These are phyloP conservation scores for Saturnispora ahearnii DNA, from an alignment of 805 yeast species.

Conservation along the genomic window DNA sequence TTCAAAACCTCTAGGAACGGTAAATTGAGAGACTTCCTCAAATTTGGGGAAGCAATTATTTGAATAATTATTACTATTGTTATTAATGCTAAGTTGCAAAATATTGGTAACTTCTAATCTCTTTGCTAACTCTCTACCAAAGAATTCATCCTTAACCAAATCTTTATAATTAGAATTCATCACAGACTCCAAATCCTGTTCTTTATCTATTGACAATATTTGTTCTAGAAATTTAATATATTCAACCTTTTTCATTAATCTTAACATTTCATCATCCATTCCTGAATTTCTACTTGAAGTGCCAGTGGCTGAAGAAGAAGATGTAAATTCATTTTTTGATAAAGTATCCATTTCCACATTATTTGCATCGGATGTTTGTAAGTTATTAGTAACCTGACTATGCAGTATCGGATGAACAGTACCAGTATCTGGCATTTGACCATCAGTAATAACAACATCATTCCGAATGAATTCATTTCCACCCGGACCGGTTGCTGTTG, in stretches of 20 bases:
- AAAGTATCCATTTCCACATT: constrained; percentile 23
- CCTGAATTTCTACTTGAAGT: background rate
- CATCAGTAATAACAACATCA: background rate
- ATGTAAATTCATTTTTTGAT: constrained; percentile 14
- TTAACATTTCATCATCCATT: constrained; percentile 20
- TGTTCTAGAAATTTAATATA: constrained; percentile 23
- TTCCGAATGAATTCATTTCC: background rate
- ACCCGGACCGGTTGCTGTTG: background rate
- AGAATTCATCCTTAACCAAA: constrained; percentile 19
- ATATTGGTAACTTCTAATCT: constrained; percentile 25
- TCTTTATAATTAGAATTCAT: constrained; percentile 17
- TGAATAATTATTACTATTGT: constrained; percentile 5
- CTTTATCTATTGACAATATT: constrained; percentile 20
- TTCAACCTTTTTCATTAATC: constrained; percentile 20
- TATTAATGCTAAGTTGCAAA: constrained; percentile 14
- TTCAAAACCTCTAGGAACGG: constrained; percentile 43
- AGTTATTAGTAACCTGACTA: background rate
- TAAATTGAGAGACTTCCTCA: constrained; percentile 20
- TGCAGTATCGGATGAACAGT: background rate
- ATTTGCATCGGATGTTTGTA: constrained; percentile 19
- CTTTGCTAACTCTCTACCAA: constrained; percentile 21
- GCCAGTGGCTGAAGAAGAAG: background rate
- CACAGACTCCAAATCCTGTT: constrained; percentile 1
- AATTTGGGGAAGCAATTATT: constrained; percentile 16
- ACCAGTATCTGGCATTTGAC: background rate